Evolutionary conservation across 805 yeast species (phyloP).

Genomic region (Scheffersomyces stipitis): DNA sequence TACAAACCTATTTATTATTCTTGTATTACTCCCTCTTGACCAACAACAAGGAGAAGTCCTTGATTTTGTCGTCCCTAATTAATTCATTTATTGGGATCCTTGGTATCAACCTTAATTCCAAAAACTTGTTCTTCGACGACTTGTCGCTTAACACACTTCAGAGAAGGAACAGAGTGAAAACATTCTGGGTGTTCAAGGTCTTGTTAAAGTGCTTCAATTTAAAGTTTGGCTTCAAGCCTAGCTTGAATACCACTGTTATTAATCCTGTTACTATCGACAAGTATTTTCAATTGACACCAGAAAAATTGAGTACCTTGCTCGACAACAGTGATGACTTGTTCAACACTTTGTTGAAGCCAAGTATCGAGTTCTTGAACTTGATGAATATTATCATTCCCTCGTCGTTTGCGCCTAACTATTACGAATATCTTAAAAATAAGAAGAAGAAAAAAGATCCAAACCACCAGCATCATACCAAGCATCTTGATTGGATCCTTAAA

Average conservation of each 20-base stretch:
- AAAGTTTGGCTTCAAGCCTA: constrained; percentile 47
- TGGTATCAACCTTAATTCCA: constrained; percentile 42
- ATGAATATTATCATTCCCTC: constrained; percentile 47
- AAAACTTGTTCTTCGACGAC: constrained; percentile 46
- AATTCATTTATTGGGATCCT: constrained; percentile 45
- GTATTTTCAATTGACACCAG: constrained; percentile 45
- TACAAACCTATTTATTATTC: constrained; percentile 51
- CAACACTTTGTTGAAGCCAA: constrained; percentile 37
- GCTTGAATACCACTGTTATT: constrained; percentile 46
- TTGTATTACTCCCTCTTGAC: constrained; percentile 48
- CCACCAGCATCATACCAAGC: constrained; percentile 15
- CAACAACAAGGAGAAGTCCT: constrained; percentile 42
- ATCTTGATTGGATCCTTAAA: constrained; percentile 43
- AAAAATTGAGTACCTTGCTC: constrained; percentile 36
- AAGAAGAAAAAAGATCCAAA: constrained; percentile 20
- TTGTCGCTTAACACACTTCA: constrained; percentile 40
- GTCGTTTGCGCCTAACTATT: constrained; percentile 46
- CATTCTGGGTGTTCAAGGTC: constrained; percentile 48
- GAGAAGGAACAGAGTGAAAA: constrained; percentile 38
- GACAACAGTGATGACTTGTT: constrained; percentile 33
- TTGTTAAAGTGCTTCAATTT: constrained; percentile 41
- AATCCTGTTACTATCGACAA: constrained; percentile 48
- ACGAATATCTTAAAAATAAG: constrained; percentile 36
- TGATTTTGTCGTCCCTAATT: constrained; percentile 36
- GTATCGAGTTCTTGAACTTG: constrained; percentile 43